Percentiles rank a stretch among this genome's conserved stretches.
phyloP scores from a whole-genome alignment of 352 stramenopile genomes.

The Blastocystis sp. region DNA sequence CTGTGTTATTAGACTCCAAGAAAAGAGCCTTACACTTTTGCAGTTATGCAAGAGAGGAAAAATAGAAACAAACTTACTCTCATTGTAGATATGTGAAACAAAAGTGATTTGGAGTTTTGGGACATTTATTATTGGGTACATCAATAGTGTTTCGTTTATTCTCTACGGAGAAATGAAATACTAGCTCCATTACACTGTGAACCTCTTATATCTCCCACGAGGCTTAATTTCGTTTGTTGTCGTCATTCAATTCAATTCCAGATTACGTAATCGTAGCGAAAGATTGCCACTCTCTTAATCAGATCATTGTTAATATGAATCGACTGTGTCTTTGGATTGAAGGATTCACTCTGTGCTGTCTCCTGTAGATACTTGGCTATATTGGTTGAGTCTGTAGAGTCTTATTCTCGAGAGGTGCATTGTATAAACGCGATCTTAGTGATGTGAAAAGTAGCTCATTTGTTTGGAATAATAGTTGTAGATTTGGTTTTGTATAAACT shows the following conservation, averaged over 20 bases:
- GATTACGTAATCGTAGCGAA: too few relatives aligned
- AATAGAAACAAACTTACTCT: neutral
- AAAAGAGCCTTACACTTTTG: neutral
- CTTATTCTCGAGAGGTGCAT: neutral
- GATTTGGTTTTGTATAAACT: slow-evolving; percentile 38
- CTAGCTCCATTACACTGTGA: too few relatives aligned
- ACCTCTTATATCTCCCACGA: too few relatives aligned
- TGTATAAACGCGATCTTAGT: slow-evolving; percentile 22
- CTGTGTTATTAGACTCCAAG: neutral
- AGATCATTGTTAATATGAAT: neutral
- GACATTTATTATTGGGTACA: too few relatives aligned
- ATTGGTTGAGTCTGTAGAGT: neutral
- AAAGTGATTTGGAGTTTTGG: neutral
- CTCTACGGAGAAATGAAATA: too few relatives aligned
- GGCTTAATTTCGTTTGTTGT: too few relatives aligned
- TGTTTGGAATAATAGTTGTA: neutral
- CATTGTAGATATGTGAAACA: neutral
- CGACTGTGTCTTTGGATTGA: neutral
- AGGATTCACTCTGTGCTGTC: neutral
- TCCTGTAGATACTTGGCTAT: neutral
- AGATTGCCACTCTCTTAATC: too few relatives aligned
- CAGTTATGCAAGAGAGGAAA: neutral
- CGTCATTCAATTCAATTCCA: too few relatives aligned
- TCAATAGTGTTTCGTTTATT: too few relatives aligned
- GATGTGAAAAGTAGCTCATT: neutral